phyloP scores from a whole-genome alignment of 495 filamentous ascomycete species.

The Aspergillus sparsus region DNA sequence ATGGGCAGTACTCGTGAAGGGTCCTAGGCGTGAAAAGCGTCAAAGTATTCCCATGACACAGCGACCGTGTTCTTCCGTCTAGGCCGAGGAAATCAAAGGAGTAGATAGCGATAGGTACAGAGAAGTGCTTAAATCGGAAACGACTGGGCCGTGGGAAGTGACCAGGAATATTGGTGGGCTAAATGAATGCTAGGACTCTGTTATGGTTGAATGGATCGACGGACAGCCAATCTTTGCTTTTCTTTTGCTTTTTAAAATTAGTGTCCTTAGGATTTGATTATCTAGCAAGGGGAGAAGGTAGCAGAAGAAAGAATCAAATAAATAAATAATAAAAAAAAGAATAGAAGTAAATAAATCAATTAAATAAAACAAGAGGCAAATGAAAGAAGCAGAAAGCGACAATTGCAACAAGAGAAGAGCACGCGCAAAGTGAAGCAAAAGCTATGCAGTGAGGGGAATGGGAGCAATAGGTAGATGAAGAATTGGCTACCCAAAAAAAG shows the following conservation, averaged over 20 bases:
- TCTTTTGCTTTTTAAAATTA: slow-evolving; percentile 11
- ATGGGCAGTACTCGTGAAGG: slow-evolving; percentile 28
- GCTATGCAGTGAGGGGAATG: slow-evolving; percentile 20
- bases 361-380: background rate
- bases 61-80: slow-evolving; percentile 18
- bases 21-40: slow-evolving; percentile 24
- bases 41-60: slow-evolving; percentile 49
- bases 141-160: slow-evolving; percentile 13
- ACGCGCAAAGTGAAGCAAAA: slow-evolving; percentile 24
- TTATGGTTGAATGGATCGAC: slow-evolving; percentile 21
- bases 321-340: slow-evolving; percentile 6
- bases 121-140: slow-evolving; percentile 14
- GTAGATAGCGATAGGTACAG: background rate
- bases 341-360: background rate
- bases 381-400: slow-evolving; percentile 18
- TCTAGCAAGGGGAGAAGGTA: slow-evolving; percentile 1
- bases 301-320: background rate
- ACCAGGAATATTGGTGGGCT: slow-evolving; percentile 10
- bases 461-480: slow-evolving; percentile 18
- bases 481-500: slow-evolving; percentile 14
- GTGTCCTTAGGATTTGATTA: slow-evolving; percentile 1
- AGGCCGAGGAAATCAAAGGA: background rate
- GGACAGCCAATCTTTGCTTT: slow-evolving; percentile 16
- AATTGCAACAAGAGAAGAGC: slow-evolving; percentile 24
- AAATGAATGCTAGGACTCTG: slow-evolving; percentile 14